Evolutionary conservation across 2,329 filamentous ascomycete species (phyloP).

Genomic region (Alternaria consortialis): DNA sequence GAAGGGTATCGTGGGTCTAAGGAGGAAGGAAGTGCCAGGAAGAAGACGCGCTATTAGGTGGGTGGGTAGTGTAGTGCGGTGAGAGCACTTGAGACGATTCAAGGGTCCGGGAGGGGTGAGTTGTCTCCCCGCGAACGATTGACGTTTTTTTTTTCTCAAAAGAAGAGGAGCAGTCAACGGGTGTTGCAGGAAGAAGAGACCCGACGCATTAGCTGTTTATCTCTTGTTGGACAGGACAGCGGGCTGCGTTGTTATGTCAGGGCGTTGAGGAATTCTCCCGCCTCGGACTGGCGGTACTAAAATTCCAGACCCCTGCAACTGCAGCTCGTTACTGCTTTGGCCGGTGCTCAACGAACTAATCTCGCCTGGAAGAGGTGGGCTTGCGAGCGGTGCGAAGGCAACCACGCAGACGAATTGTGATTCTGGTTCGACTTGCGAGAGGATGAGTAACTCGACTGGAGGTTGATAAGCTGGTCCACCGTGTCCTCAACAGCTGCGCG

Average conservation of each 20-base stretch:
- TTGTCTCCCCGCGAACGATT: constrained; percentile 19
- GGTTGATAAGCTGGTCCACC: constrained; percentile 6
- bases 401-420: constrained; percentile 1
- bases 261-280: constrained; percentile 47
- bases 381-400: constrained; percentile 22
- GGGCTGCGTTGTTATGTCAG: constrained; percentile 20
- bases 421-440: constrained; percentile 26
- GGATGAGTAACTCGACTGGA: constrained; percentile 8
- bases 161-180: constrained; percentile 25
- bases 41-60: constrained; percentile 24
- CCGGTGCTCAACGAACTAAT: constrained; percentile 37
- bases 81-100: constrained; percentile 15
- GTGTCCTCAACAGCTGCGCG: constrained; percentile 28
- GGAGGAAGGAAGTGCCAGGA: constrained; percentile 27
- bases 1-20: constrained; percentile 28
- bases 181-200: constrained; percentile 28
- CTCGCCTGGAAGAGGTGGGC: constrained; percentile 30
- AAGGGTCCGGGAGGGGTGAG: constrained; percentile 27
- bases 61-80: constrained; percentile 20
- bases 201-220: constrained; percentile 49
- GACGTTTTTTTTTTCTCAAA: constrained; percentile 4
- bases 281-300: constrained; percentile 36
- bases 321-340: constrained; percentile 36
- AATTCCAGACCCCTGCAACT: constrained; percentile 43
- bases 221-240: constrained; percentile 34